These are phyloP conservation scores for Mortierella sp. DNA, from an alignment of 371 early-diverging fungal genomes.

Conservation along the genomic window DNA sequence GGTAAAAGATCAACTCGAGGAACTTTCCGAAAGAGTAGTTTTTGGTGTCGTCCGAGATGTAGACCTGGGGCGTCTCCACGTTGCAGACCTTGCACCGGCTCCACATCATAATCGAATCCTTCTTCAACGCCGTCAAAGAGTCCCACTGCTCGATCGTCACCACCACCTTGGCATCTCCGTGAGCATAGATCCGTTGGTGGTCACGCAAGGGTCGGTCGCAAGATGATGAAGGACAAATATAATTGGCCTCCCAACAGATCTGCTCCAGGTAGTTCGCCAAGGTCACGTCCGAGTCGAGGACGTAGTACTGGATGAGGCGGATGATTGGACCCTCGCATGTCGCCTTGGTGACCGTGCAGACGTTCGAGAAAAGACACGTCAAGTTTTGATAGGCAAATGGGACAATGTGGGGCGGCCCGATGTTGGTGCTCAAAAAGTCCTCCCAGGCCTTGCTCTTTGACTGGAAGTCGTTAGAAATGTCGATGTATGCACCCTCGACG, in stretches of 20 bases:
- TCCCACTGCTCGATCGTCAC: conserved; percentile 81
- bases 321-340: conserved; percentile 84
- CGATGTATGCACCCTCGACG: conserved; percentile 64
- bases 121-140: conserved; percentile 70
- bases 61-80: conserved; percentile 77
- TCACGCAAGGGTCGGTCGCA: conserved; percentile 81
- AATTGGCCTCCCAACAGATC: conserved; percentile 76
- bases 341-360: conserved; percentile 72
- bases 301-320: conserved; percentile 86
- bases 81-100: conserved; percentile 84
- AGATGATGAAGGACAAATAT: conserved; percentile 73
- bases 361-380: conserved; percentile 78
- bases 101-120: conserved; percentile 88
- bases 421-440: conserved; percentile 67
- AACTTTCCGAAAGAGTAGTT: conserved; percentile 97
- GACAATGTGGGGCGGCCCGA: conserved; percentile 62
- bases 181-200: conserved; percentile 90
- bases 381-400: conserved; percentile 81
- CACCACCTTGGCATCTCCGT: conserved; percentile 81
- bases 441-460: conserved; percentile 67
- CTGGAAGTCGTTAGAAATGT: conserved; percentile 65
- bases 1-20: conserved; percentile 91
- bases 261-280: conserved; percentile 91
- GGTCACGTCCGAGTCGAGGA: conserved; percentile 81
- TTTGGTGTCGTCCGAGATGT: conserved; percentile 90